Percentiles rank a stretch among this genome's conserved stretches.
Evolutionary conservation across 2,329 filamentous ascomycete genomes (phyloP).

Genomic region (Arthrobotrys entomopaga): DNA sequence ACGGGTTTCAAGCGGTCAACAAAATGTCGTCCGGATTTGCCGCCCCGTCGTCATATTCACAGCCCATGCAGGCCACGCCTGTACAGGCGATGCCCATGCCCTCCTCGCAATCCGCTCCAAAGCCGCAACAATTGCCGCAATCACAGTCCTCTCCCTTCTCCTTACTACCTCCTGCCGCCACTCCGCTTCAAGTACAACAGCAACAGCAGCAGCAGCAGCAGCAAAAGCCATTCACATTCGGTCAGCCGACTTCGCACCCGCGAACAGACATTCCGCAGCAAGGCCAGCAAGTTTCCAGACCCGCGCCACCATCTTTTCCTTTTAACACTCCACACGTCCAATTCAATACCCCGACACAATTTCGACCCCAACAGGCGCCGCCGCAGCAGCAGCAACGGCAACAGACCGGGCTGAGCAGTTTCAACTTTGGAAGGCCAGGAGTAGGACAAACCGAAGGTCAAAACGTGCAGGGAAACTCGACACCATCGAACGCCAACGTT

Average conservation of each 20-base stretch:
- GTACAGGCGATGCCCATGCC: slow-evolving; percentile 42
- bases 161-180: background rate
- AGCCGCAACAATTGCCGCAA: slow-evolving; percentile 55
- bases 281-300: slow-evolving; percentile 37
- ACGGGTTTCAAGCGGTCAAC: slow-evolving; percentile 54
- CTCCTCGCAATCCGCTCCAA: slow-evolving; percentile 55
- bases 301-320: slow-evolving; percentile 43
- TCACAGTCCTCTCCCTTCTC: slow-evolving; percentile 49
- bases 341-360: slow-evolving; percentile 47
- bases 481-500: slow-evolving; percentile 20
- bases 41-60: slow-evolving; percentile 29
- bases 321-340: slow-evolving; percentile 53
- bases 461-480: slow-evolving; percentile 20
- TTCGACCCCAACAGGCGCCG: slow-evolving; percentile 46
- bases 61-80: slow-evolving; percentile 51
- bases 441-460: slow-evolving; percentile 44
- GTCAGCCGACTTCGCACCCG: slow-evolving; percentile 49
- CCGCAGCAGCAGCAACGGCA: no score
- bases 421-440: slow-evolving; percentile 37
- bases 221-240: slow-evolving; percentile 36
- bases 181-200: background rate
- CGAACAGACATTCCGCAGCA: slow-evolving; percentile 44
- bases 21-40: slow-evolving; percentile 51
- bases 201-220: slow-evolving; percentile 30
- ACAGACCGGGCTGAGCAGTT: slow-evolving; percentile 38